Evolutionary conservation across 352 stramenopile species (phyloP).

Genomic region (Globisporangium recalcitrans): DNA sequence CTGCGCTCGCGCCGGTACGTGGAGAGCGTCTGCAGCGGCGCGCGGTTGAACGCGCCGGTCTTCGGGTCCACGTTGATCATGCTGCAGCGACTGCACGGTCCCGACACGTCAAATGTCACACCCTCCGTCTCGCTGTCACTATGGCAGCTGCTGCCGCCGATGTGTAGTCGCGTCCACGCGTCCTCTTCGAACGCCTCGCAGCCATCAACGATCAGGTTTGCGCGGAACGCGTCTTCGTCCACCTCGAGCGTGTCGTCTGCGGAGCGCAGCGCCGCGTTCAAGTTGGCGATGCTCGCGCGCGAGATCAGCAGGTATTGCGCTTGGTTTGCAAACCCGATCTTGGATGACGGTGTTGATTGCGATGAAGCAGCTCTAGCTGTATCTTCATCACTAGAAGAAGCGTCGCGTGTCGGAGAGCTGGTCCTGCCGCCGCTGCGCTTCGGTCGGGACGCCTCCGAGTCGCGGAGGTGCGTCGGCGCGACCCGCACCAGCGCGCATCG

Average conservation of each 20-base stretch:
- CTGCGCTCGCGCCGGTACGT: conserved; percentile 65
- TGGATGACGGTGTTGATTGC: background rate
- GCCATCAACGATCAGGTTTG: conserved; percentile 69
- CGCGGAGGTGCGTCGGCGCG: conserved; percentile 33
- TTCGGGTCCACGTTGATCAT: conserved; percentile 83
- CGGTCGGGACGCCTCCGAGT: conserved; percentile 16
- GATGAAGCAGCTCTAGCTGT: background rate
- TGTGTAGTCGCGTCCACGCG: conserved; percentile 42
- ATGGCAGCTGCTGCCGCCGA: conserved; percentile 11
- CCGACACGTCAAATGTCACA: conserved; percentile 46
- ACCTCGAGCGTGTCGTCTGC: conserved; percentile 29
- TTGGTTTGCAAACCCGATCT: conserved; percentile 77
- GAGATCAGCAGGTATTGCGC: conserved; percentile 66
- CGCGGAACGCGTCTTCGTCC: conserved; percentile 63
- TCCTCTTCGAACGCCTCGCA: conserved; percentile 74
- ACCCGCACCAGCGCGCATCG: conserved; percentile 72
- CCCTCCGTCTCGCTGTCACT: background rate
- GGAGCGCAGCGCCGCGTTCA: conserved; percentile 38
- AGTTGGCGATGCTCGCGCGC: conserved; percentile 40
- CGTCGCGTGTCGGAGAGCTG: conserved; percentile 8
- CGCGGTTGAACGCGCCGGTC: conserved; percentile 46
- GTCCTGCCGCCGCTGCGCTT: conserved; percentile 4
- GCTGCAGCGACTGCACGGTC: conserved; percentile 68
- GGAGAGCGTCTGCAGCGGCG: conserved; percentile 67
- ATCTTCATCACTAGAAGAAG: background rate